Evolutionary conservation across 306 rosid genomes (phyloP).

Genomic region (Alnus glutinosa): DNA sequence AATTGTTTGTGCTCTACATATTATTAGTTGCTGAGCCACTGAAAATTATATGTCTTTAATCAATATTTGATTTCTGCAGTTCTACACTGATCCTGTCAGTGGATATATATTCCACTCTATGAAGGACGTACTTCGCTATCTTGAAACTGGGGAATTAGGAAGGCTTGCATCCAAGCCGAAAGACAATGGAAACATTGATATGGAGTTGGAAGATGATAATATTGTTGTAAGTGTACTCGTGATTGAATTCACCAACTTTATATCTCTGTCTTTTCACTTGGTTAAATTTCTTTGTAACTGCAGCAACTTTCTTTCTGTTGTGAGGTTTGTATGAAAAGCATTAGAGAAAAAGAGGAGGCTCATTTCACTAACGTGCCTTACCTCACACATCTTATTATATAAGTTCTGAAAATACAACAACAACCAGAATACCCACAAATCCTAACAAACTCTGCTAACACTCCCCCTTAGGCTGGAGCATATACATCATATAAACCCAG

Average conservation of each 20-base stretch:
- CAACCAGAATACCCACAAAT: too few species aligned
- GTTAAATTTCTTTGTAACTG: neutral
- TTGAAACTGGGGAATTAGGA: constrained; percentile 50
- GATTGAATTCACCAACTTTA: constrained; percentile 17
- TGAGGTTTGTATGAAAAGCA: too few species aligned
- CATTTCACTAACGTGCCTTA: too few species aligned
- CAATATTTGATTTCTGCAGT: constrained; percentile 43
- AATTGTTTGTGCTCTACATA: constrained; percentile 2
- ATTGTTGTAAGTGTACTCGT: constrained; percentile 38
- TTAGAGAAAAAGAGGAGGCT: too few species aligned
- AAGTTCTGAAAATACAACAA: too few species aligned
- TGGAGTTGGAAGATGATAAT: constrained; percentile 31
- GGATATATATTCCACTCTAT: constrained; percentile 55
- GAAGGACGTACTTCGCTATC: constrained; percentile 52
- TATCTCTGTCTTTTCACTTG: constrained; percentile 5
- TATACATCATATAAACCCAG: too few species aligned
- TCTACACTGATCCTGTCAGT: constrained; percentile 64
- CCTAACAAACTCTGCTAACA: too few species aligned
- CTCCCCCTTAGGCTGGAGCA: too few species aligned
- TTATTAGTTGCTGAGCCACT: neutral
- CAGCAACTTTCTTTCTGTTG: constrained; percentile 6
- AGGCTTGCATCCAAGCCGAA: constrained; percentile 35
- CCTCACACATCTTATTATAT: too few species aligned
- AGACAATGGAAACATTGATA: constrained; percentile 14
- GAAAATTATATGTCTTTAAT: constrained; percentile 11